Base-by-base conservation (phyloP, 768 basidiomycete species). In the Suillus tomentosus region DNA sequence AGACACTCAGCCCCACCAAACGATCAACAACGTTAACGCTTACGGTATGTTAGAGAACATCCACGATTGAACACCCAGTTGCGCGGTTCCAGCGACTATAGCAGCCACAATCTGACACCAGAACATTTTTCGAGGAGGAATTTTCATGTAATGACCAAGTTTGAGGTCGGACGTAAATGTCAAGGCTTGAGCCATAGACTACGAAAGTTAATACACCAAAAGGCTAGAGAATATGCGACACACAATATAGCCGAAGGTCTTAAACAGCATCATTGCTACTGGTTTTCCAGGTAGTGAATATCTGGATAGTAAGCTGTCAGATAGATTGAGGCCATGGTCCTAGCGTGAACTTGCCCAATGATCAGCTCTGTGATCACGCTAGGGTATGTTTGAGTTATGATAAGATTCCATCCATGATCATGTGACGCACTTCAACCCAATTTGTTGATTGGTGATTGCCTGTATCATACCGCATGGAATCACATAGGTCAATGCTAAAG, bases 211-310 rank as follows among this genome's bases (percentile, higher is more conserved):
- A 11, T 42, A 58, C 15, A n/a, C 10, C 15, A 42, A 42, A 17
- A 58, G 17, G 27, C 27, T 3, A 7, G 40, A 60, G 58, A 85
- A 57, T 15, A 8, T 11, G 27, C 6, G 8, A 48, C 72, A 42
- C 34, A 77, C 87, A 63, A 89, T 87, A 69, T 90, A 91, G 39
- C 91, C 90, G 81, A 82, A 91, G 0, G 89, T 90, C 84, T 91
- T 93, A 83, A 92, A 92, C 79, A 93, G 79, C 91, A 94, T 92
- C 82, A 87, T 91, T 0, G 92, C 91, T 62, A 93, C 73, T 6
- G 92, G 90, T 17, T 84, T 84, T 2, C 93, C 92, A 14, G 92
- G 93, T 48, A 91, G 81, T 31, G 83, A 85, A 69, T 92, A 93
- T 24, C 76, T 76, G 27, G 58, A 43, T 15, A 19, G 5, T 56